These are phyloP conservation scores for Cladosporium phlei DNA, from an alignment of 2,329 filamentous ascomycete genomes.

Conservation along the genomic window DNA sequence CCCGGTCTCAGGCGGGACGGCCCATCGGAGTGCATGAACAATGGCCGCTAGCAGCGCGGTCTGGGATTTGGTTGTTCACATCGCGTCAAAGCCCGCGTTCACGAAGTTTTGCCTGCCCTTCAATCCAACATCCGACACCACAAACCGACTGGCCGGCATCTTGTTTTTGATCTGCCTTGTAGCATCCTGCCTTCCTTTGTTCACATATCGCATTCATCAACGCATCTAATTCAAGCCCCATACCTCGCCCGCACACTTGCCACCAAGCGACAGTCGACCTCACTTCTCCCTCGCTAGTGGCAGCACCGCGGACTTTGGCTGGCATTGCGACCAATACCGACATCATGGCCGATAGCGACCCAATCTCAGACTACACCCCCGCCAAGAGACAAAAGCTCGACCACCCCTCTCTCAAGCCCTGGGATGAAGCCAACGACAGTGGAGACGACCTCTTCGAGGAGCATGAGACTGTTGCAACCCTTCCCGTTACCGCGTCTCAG, in stretches of 20 bases:
- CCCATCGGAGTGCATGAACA: background rate
- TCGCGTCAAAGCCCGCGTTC: conserved; percentile 11
- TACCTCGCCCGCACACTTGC: too few species aligned
- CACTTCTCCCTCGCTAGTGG: conserved; percentile 2
- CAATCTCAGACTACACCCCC: conserved; percentile 32
- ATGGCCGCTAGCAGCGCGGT: background rate
- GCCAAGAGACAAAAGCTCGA: conserved; percentile 31
- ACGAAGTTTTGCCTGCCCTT: background rate
- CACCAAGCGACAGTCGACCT: background rate
- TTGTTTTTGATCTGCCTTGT: too few species aligned
- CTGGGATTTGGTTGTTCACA: too few species aligned
- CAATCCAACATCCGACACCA: too few species aligned
- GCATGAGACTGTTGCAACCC: conserved; percentile 47
- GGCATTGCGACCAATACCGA: background rate
- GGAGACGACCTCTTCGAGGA: conserved; percentile 49
- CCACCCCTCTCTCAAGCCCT: conserved; percentile 20
- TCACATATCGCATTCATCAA: too few species aligned
- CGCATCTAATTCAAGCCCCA: too few species aligned
- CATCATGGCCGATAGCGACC: conserved; percentile 31
- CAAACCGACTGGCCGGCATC: too few species aligned
- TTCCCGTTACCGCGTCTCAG: conserved; percentile 2
- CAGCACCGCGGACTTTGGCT: conserved; percentile 1
- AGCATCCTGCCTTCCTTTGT: too few species aligned
- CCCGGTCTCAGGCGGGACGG: too few species aligned
- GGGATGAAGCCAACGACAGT: conserved; percentile 39